phyloP scores from a whole-genome alignment of 208 protist genomes.

The Trypanosomatidae sp. region DNA sequence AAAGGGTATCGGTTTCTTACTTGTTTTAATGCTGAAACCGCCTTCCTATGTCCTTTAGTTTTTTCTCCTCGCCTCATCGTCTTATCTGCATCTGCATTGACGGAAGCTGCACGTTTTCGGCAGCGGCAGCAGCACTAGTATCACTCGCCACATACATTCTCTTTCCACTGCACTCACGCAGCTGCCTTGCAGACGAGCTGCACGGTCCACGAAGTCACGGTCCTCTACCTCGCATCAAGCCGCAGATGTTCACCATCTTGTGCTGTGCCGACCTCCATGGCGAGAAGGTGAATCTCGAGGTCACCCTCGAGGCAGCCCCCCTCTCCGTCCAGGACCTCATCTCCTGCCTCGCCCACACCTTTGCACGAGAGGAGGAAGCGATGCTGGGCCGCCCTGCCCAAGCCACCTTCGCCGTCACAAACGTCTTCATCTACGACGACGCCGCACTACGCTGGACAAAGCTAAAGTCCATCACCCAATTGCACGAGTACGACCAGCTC shows the following conservation, averaged over 20 bases:
- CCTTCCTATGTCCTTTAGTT: too few species aligned
- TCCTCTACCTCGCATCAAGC: too few species aligned
- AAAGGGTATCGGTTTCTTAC: too few species aligned
- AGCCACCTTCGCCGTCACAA: conserved; percentile 35
- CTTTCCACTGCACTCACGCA: too few species aligned
- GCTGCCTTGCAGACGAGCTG: too few species aligned
- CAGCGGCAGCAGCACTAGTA: too few species aligned
- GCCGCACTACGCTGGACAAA: conserved; percentile 49
- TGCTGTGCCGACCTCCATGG: conserved; percentile 76
- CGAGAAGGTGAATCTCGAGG: conserved; percentile 82
- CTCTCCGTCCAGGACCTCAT: conserved; percentile 39
- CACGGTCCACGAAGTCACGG: too few species aligned
- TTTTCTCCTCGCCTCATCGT: too few species aligned
- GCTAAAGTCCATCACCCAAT: conserved; percentile 47
- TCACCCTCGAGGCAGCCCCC: conserved; percentile 45
- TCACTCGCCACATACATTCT: too few species aligned
- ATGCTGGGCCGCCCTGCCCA: background rate
- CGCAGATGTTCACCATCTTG: conserved; percentile 69
- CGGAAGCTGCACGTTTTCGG: too few species aligned
- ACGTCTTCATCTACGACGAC: conserved; percentile 79
- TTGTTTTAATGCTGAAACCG: too few species aligned
- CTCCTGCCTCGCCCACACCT: conserved; percentile 30
- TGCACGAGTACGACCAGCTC: conserved; percentile 85
- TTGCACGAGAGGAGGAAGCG: conserved; percentile 41
- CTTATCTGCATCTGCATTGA: too few species aligned